Base-by-base conservation (phyloP, 2,329 filamentous ascomycete genomes). In the Alternaria rosae region DNA sequence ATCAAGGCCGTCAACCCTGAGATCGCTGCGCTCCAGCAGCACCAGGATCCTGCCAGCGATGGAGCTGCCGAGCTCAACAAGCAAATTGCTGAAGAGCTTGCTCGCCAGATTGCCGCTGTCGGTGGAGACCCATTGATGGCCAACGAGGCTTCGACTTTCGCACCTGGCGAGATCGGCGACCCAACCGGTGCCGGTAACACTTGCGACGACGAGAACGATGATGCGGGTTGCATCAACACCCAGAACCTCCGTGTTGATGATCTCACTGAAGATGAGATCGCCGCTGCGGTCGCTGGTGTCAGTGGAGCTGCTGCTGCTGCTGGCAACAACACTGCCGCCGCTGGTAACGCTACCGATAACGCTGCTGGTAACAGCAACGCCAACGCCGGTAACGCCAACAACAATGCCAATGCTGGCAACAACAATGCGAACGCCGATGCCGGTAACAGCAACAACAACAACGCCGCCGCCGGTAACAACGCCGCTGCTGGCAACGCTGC, bases 21-120 rank as follows among this genome's bases (percentile, higher is more conserved):
- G 80, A 89, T 91, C 70, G 85, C 83, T 26, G 87, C 87, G 44
- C 75, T 91, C 61, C 79, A 82, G 56, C 88, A 90, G 78, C 89
- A 91, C 78, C 88, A 91, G 65, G 89, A 91, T 74, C 88, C 89
- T 26, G 89, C 89, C 20, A 86, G 86, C 1, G 73, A 82, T 4
- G 84, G 84, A 43, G 86, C 88, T 12, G 83, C 84, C 13, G 84
- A 75, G 1, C 79, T 82, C 50, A 91, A 91, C 82, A 89, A 89
- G 80, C 80, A 82, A 35, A 86, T 90, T 67, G 84, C 86, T 48
- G 81, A 89, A 7, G 84, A 83, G 45, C 80, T 90, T 4, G 88
- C 89, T 17, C 78, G 81, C 54, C 86, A 90, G 78, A 85, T 91
- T 54, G 83, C 84, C 20, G 79, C 82, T 5, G 82, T 91, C 64